phyloP scores from a whole-genome alignment of 2,329 filamentous ascomycete species.

The Trichophyton rubrum region DNA sequence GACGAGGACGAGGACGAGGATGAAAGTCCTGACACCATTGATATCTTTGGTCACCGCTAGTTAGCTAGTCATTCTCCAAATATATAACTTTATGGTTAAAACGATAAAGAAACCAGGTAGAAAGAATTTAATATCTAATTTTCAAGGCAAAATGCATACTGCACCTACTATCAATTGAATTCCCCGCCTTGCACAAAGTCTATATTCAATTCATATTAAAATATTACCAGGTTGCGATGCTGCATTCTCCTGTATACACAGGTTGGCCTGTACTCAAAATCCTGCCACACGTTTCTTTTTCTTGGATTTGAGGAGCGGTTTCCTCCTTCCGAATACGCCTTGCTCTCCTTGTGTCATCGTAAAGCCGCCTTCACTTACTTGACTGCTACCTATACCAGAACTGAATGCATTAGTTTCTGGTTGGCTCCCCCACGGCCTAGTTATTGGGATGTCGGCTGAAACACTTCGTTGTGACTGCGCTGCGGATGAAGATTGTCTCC shows the following conservation, averaged over 20 bases:
- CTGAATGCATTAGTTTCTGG: conserved; percentile 2
- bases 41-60: conserved; percentile 43
- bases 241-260: not conserved
- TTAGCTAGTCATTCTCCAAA: not conserved
- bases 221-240: not conserved
- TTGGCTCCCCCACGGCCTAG: conserved; percentile 12
- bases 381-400: conserved; percentile 22
- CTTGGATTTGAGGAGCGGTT: conserved; percentile 22
- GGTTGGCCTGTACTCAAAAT: conserved; percentile 20
- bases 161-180: too few relatives aligned
- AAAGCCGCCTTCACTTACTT: conserved; percentile 22
- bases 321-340: conserved; percentile 26
- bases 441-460: not conserved
- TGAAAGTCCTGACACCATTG: conserved; percentile 24
- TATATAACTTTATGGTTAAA: not conserved
- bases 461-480: not conserved
- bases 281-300: conserved; percentile 29
- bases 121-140: not conserved
- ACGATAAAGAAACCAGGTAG: not conserved
- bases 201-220: not conserved
- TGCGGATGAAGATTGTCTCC: not conserved
- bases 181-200: too few relatives aligned
- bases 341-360: conserved; percentile 33
- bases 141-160: too few relatives aligned
- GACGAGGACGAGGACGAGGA: conserved; percentile 42